phyloP scores from a whole-genome alignment of 1,284 basidiomycete genomes.

The Cutaneotrichosporon curvatum region DNA sequence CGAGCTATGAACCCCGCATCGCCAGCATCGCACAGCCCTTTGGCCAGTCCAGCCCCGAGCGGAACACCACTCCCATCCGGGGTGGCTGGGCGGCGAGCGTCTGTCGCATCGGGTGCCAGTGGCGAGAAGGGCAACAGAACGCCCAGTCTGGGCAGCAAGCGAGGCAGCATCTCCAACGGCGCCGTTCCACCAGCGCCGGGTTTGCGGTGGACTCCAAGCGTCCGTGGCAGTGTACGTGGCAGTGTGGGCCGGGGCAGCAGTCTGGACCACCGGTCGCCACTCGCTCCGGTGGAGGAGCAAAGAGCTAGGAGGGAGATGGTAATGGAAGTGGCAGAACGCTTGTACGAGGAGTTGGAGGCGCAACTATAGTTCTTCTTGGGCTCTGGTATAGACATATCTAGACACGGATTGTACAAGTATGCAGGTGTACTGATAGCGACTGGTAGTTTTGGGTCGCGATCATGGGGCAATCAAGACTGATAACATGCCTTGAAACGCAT shows the following conservation, averaged over 20 bases:
- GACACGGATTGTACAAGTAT: too few relatives aligned
- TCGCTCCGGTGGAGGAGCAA: conserved; percentile 1
- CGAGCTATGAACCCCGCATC: background rate
- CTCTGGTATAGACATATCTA: too few relatives aligned
- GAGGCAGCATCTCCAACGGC: background rate
- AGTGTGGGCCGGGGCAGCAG: background rate
- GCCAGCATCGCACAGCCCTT: background rate
- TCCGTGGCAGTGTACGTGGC: too few relatives aligned
- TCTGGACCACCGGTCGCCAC: background rate
- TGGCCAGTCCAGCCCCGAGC: background rate
- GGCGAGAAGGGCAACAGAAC: background rate
- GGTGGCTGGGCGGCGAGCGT: background rate
- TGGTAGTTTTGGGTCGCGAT: too few relatives aligned
- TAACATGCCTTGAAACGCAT: too few relatives aligned
- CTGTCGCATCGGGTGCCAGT: background rate
- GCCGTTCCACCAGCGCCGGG: background rate
- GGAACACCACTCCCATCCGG: background rate
- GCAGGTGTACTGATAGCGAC: too few relatives aligned
- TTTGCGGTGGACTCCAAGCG: background rate
- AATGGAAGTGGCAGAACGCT: conserved; percentile 13
- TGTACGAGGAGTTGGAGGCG: conserved; percentile 20
- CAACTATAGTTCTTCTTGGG: conserved; percentile 5
- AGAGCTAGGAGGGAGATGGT: conserved; percentile 8
- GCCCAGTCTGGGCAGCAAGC: background rate
- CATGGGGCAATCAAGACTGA: too few relatives aligned